phyloP scores from a whole-genome alignment of 1,139 yeast species.

The Yamadazyma diospyri region DNA sequence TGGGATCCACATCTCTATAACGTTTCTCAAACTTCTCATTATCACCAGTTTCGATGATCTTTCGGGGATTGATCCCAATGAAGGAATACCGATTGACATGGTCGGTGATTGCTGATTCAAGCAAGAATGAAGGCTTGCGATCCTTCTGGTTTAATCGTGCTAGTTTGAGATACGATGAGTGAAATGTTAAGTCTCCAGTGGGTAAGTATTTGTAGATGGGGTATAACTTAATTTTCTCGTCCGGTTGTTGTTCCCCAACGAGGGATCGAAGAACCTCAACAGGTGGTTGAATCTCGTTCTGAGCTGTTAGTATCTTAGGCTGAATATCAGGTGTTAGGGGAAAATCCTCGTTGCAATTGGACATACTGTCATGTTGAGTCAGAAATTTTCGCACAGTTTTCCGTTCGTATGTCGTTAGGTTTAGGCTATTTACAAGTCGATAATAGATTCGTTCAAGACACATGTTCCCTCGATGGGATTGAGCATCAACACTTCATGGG shows the following conservation, averaged over 20 bases:
- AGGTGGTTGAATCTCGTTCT: slow-evolving; percentile 58
- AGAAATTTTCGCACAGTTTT: not conserved
- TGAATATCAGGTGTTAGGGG: no score
- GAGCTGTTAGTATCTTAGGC: slow-evolving; percentile 12
- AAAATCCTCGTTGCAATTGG: no score
- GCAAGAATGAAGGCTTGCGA: slow-evolving; percentile 68
- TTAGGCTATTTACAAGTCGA: slow-evolving; percentile 5
- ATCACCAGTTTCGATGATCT: slow-evolving; percentile 77
- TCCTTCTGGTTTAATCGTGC: slow-evolving; percentile 64
- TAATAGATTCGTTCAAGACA: slow-evolving; percentile 20
- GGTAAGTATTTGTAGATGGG: slow-evolving; percentile 77
- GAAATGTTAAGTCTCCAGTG: slow-evolving; percentile 81
- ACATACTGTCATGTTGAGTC: slow-evolving; percentile 6
- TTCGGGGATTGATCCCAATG: slow-evolving; percentile 81
- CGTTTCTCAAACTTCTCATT: slow-evolving; percentile 31
- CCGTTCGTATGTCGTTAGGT: no score
- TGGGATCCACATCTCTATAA: slow-evolving; percentile 63
- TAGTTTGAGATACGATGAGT: slow-evolving; percentile 81
- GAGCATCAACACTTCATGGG: slow-evolving; percentile 36
- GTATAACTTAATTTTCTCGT: slow-evolving; percentile 47
- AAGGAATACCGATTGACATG: slow-evolving; percentile 86
- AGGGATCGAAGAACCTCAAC: slow-evolving; percentile 46
- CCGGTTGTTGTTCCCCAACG: slow-evolving; percentile 36
- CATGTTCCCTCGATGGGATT: slow-evolving; percentile 35
- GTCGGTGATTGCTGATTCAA: slow-evolving; percentile 86